Conservation (phyloP, 345 rosid species). For the Euphorbia tirucalli region DNA sequence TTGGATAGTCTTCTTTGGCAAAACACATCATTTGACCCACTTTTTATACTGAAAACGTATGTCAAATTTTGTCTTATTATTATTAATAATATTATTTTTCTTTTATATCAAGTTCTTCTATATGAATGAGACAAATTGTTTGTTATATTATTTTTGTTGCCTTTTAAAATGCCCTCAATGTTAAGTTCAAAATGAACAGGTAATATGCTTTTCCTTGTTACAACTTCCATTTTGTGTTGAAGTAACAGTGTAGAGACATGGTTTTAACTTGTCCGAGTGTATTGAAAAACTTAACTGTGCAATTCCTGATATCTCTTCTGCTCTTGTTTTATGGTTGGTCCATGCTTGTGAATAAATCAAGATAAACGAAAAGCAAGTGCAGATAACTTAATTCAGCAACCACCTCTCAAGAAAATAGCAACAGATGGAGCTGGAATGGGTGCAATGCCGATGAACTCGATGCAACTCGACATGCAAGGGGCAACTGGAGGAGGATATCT, state of each 20-base stretch:
- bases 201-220: background rate
- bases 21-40: background rate
- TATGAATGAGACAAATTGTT: background rate
- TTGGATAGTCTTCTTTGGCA: background rate
- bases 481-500: slow-evolving; percentile 38
- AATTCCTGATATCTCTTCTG: background rate
- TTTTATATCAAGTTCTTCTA: background rate
- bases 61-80: background rate
- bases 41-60: background rate
- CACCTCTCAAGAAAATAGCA: slow-evolving; percentile 59
- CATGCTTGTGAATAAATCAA: slow-evolving; percentile 23
- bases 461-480: slow-evolving; percentile 53
- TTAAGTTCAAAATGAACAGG: background rate
- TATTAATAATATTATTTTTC: background rate
- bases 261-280: background rate
- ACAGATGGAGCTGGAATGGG: slow-evolving; percentile 38
- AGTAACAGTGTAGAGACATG: background rate
- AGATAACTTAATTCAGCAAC: slow-evolving; percentile 66
- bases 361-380: slow-evolving; percentile 78
- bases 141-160: background rate
- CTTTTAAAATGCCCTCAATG: background rate
- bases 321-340: slow-evolving; percentile 4
- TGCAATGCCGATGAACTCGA: slow-evolving; percentile 50
- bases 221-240: background rate
- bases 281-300: no score